A percentile compares a stretch with the other conserved stretches of the same genome.
Evolutionary conservation across 2,329 filamentous ascomycete genomes (phyloP).

Genomic region (Ophiocordyceps robertsii): DNA sequence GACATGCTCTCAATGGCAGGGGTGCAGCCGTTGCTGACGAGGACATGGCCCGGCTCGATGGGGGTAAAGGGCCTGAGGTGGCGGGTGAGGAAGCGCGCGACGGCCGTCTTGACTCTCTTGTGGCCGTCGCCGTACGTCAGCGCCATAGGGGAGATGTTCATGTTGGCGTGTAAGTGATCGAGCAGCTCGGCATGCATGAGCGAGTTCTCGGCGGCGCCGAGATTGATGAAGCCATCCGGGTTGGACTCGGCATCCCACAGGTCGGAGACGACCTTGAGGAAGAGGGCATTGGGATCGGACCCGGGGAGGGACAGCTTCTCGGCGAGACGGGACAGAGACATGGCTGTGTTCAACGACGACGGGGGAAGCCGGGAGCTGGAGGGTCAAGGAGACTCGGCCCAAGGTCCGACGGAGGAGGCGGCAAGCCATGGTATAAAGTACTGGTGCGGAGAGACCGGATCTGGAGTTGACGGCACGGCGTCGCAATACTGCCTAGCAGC

Average conservation of each 20-base stretch:
- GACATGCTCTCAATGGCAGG: constrained; percentile 25
- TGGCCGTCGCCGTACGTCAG: constrained; percentile 30
- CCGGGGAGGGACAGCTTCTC: constrained; percentile 13
- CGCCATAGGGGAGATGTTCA: constrained; percentile 15
- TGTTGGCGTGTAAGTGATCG: constrained; percentile 24
- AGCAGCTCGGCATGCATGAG: constrained; percentile 34
- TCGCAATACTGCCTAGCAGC: too few species aligned
- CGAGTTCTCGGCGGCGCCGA: constrained; percentile 38
- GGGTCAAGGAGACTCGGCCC: too few species aligned
- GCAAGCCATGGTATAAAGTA: too few species aligned
- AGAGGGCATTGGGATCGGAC: constrained; percentile 5
- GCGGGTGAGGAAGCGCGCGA: constrained; percentile 22
- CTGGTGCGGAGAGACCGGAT: too few species aligned
- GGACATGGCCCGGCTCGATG: constrained; percentile 19
- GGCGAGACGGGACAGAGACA: constrained; percentile 15
- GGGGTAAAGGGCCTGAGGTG: constrained; percentile 14
- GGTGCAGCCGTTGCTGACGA: constrained; percentile 26
- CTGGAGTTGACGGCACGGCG: too few species aligned
- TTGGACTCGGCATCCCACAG: constrained; percentile 27
- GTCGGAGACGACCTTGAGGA: constrained; percentile 31
- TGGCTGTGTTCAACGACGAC: too few species aligned
- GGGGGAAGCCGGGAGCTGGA: too few species aligned
- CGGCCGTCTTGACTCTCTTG: constrained; percentile 15
- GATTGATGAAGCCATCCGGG: constrained; percentile 30
- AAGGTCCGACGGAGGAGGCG: too few species aligned